These are phyloP conservation scores for Verticillium klebahnii DNA, from an alignment of 2,329 filamentous ascomycete species.

Conservation along the genomic window DNA sequence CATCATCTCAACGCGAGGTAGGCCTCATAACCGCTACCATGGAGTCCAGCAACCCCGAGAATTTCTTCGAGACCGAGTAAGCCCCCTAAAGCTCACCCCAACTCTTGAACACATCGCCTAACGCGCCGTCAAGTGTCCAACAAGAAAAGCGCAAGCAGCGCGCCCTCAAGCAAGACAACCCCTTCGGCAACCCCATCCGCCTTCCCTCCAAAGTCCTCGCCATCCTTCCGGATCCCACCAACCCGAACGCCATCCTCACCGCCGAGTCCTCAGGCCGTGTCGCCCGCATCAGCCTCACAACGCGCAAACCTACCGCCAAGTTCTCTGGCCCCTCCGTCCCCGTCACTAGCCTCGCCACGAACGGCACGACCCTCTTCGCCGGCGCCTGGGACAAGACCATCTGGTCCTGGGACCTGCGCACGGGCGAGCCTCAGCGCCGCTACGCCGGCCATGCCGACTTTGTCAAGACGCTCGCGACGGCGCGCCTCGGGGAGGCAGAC, in stretches of 20 bases:
- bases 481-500: conserved; percentile 55
- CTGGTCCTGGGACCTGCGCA: conserved; percentile 74
- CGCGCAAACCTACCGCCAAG: conserved; percentile 4
- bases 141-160: conserved; percentile 8
- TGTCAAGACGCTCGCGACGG: conserved; percentile 72
- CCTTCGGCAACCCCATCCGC: conserved; percentile 73
- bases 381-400: conserved; percentile 93
- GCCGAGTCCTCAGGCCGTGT: conserved; percentile 85
- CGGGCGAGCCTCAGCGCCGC: conserved; percentile 47
- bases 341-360: conserved; percentile 70
- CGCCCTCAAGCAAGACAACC: conserved; percentile 68
- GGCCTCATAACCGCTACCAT: conserved; percentile 32
- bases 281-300: conserved; percentile 49
- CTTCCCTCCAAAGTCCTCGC: conserved; percentile 85
- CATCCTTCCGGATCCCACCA: conserved; percentile 61
- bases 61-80: conserved; percentile 93
- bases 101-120: conserved; percentile 20
- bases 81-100: conserved; percentile 20
- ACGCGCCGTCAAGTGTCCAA: background rate
- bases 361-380: conserved; percentile 66
- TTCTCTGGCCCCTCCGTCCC: conserved; percentile 77
- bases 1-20: too few species aligned
- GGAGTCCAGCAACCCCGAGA: conserved; percentile 66
- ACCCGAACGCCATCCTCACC: conserved; percentile 61
- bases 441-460: conserved; percentile 85